Percentiles rank a stretch among this genome's conserved stretches.
These are phyloP conservation scores for Lachnellula occidentalis DNA, from an alignment of 2,329 filamentous ascomycete species.

Conservation along the genomic window DNA sequence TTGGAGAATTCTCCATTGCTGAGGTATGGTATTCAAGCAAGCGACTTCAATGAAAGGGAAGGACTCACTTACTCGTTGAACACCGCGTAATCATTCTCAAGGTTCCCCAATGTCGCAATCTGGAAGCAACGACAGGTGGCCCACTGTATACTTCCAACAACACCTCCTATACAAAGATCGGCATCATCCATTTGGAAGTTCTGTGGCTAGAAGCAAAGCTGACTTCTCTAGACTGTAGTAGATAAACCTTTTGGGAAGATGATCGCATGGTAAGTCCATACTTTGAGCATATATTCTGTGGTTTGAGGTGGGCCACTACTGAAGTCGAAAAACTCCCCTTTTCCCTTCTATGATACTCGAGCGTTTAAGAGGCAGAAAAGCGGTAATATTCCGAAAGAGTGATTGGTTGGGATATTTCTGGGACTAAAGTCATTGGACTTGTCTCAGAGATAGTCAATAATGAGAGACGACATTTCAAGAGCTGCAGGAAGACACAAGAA, in stretches of 20 bases:
- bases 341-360: too few relatives aligned
- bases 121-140: conserved; percentile 56
- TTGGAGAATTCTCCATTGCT: conserved; percentile 31
- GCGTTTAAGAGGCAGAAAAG: too few relatives aligned
- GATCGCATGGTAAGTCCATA: conserved; percentile 66
- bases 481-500: too few relatives aligned
- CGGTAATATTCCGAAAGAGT: too few relatives aligned
- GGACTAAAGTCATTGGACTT: too few relatives aligned
- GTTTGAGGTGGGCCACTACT: conserved; percentile 52
- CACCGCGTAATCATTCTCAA: conserved; percentile 62
- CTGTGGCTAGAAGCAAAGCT: conserved; percentile 60
- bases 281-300: conserved; percentile 59
- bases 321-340: too few relatives aligned
- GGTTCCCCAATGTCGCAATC: conserved; percentile 63
- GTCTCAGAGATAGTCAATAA: too few relatives aligned
- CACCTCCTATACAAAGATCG: conserved; percentile 66
- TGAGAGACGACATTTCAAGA: too few relatives aligned
- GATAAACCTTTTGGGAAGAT: conserved; percentile 50
- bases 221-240: conserved; percentile 58
- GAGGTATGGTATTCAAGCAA: conserved; percentile 4
- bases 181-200: conserved; percentile 73
- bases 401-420: too few relatives aligned
- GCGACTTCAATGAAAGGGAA: not conserved
- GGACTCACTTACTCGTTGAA: conserved; percentile 51
- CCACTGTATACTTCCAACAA: conserved; percentile 62